Evolutionary conservation across 1,284 basidiomycete species (phyloP), one percentile per base, ranked within the genome.

Genomic region (Marasmius fiardii): DNA sequence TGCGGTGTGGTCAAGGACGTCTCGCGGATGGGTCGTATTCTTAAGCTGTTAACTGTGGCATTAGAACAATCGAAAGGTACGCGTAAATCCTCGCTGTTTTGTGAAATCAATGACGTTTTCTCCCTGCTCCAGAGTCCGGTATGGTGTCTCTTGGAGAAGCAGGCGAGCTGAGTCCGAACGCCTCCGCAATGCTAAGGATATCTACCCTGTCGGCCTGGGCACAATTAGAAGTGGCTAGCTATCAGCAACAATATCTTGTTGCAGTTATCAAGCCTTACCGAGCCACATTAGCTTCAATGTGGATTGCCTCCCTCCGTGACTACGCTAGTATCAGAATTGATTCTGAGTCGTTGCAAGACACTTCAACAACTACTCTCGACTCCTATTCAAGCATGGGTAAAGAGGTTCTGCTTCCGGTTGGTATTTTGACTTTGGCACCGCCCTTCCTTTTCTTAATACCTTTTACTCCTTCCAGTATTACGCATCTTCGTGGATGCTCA

Each of bases 131-230:
- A 95, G 94, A 91, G 57, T 83, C 90, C 4, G 89, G 88, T 3
- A 92, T 90, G 79, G 73, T 93, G 1, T 88, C 88, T 11, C 80
- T 98, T 12, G 96, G 96, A 16, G 93, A 95, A 59, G 85, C 94
- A 2, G 84, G 85, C 24, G 87, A 95, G 63, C 77, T 98, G 7
- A 92, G 94, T 59, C 92, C 95, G 4, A 97, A 96, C 63, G 96
- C 96, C 3, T 91, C 92, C 0, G 90, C 95, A 37, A 98, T 98
- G 93, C 76, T 99, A 53, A 86, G 94, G 56, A 91, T 98, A 34
- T 95, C 96, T 0, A 92, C 93, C 4, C 77, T 98, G 28, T 90
- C 93, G 1, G 97, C 96, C 0, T 99, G 96, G 96, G 95, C 96
- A 14, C 89, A 97, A 67, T 78, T 99, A 11, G 86, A 95, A 66